Base-by-base conservation (phyloP, 441 rosid genomes). In the Syzygium malaccense region DNA sequence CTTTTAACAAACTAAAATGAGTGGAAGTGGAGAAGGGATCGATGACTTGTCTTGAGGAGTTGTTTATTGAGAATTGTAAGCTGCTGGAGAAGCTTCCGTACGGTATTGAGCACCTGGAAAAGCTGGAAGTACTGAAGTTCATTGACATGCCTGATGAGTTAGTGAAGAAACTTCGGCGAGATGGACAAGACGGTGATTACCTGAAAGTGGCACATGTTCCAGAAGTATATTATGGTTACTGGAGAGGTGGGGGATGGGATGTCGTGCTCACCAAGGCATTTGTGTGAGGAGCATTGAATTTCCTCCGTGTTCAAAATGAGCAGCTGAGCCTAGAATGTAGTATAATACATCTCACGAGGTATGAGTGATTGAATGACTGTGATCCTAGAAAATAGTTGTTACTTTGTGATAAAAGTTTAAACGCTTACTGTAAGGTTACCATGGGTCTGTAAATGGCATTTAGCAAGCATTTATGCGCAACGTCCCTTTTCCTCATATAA, bases 291-390 rank as follows among this genome's bases (percentile, higher is more conserved):
- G 12, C 41, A 3, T 30, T 66, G 23, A 30, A 66, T 66, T 17
- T 66, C 23, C 41, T 17, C 41, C 75, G 0, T 30, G 41, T 23
- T 66, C 17, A 3, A 66, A 66, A 30, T 66, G 41, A 30, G 1
- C 4, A 12, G 41, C 75, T 32, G 6, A 30, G 75, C 75, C 3
- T 66, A 4, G 41, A 12, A 60, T 60, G 32, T 41, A 3, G 23
- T 30, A 17, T 32, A 17, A 17, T 66, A 1, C 41, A 17, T 30
- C 0, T 66, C 1, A 1, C 1, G 0, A 4, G 11, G 13, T 8
- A 15, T 17, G 8, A 30, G 75, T 0, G 23, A 30, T 30, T 30
- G 41, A 64, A 30, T 64, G 75, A 30, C 37, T 2, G 33, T 33
- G 17, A 64, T 30, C 0, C 37, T 32, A 0, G 41, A 30, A 30